A percentile compares a stretch with the other conserved stretches of the same genome.
phyloP scores from a whole-genome alignment of 169 alveolate species.

The Toxoplasma gondii region DNA sequence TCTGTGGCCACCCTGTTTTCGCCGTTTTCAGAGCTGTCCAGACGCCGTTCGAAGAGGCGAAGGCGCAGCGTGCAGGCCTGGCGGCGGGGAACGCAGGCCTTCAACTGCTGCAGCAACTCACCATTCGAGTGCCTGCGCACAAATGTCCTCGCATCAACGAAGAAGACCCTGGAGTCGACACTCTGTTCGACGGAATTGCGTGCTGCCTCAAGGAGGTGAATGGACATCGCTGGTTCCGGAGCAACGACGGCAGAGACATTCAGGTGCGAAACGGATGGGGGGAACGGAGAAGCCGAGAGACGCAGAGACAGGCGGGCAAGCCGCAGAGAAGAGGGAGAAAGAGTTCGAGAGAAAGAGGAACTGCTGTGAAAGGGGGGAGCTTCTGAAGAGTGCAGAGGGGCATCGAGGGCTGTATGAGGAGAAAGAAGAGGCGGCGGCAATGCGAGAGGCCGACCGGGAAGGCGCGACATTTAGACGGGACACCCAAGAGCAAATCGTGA shows the following conservation, averaged over 20 bases:
- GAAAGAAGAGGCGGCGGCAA: too few species aligned
- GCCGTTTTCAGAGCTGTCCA: neutral
- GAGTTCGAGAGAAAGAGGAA: too few species aligned
- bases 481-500: too few species aligned
- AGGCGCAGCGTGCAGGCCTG: neutral
- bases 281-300: neutral
- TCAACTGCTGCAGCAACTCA: constrained; percentile 17
- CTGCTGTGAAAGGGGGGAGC: too few species aligned
- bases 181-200: constrained; percentile 69
- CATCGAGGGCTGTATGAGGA: too few species aligned
- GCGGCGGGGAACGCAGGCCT: neutral
- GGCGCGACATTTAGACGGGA: too few species aligned
- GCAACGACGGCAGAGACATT: constrained; percentile 69
- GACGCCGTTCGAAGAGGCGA: neutral
- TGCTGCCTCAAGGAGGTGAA: constrained; percentile 66
- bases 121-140: constrained; percentile 49
- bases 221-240: constrained; percentile 70
- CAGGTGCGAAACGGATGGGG: constrained; percentile 43
- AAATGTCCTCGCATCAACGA: constrained; percentile 38
- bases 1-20: too few species aligned
- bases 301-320: too few species aligned
- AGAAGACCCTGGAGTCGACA: constrained; percentile 59
- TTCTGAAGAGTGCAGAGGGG: too few species aligned
- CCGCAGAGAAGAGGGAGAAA: too few species aligned
- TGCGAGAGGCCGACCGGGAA: too few species aligned